Evolutionary conservation across 139 green algal species (phyloP).

Genomic region (Volvox africanus): DNA sequence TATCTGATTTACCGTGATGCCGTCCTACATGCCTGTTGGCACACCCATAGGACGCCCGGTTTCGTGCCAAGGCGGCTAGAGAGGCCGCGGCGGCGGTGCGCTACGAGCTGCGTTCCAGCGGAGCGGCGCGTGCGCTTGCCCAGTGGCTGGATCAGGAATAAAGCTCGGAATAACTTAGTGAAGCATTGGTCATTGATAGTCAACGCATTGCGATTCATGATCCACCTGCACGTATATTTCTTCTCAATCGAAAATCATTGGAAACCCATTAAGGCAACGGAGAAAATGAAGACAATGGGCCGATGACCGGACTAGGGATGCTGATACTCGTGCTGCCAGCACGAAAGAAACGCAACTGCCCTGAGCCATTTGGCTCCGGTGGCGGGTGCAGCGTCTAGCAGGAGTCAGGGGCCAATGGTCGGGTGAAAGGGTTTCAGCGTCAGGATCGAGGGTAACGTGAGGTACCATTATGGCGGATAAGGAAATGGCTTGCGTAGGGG

Average conservation of each 20-base stretch:
- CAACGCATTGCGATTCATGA: neutral
- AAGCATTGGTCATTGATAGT: neutral
- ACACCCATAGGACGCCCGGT: slow-evolving; percentile 17
- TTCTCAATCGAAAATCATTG: too few relatives aligned
- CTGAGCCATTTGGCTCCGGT: neutral
- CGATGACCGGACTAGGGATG: neutral
- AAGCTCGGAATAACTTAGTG: neutral
- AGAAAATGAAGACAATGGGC: neutral
- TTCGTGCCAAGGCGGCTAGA: slow-evolving; percentile 27
- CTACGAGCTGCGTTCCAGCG: slow-evolving; percentile 5
- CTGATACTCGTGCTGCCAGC: neutral
- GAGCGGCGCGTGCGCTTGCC: neutral
- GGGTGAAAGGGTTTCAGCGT: too few relatives aligned
- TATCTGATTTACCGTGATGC: neutral
- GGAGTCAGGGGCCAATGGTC: too few relatives aligned
- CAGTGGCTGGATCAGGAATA: slow-evolving; percentile 43
- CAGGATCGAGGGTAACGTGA: too few relatives aligned
- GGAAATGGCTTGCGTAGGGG: too few relatives aligned
- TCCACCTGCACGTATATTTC: too few relatives aligned
- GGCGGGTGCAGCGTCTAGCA: too few relatives aligned
- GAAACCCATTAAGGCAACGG: too few relatives aligned
- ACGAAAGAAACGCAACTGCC: too few relatives aligned
- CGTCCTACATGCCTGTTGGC: neutral
- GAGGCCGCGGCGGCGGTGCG: slow-evolving; percentile 26
- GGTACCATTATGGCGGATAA: too few relatives aligned